Evolutionary conservation across 2,329 filamentous ascomycete species (phyloP).

Genomic region (Diplodia sapinea): DNA sequence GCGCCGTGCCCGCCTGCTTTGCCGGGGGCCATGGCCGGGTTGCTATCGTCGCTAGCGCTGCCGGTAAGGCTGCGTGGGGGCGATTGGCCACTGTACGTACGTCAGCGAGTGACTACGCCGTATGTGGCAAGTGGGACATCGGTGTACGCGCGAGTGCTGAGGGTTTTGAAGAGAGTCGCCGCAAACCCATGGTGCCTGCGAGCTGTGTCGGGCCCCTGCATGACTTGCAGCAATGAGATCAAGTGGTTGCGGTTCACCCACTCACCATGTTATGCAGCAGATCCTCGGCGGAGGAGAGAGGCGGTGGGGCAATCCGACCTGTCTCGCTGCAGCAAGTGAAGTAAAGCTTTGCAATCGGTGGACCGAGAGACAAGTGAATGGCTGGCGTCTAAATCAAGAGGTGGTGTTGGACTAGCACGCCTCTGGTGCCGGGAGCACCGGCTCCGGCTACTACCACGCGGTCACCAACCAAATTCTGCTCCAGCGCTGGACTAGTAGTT

Average conservation of each 20-base stretch:
- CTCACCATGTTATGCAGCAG: not conserved
- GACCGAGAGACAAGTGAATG: not conserved
- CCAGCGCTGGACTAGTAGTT: too few species aligned
- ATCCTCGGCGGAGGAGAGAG: not conserved
- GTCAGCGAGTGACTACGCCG: not conserved
- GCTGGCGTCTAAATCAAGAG: not conserved
- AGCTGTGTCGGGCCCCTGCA: not conserved
- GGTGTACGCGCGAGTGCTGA: not conserved
- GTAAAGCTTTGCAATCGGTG: not conserved
- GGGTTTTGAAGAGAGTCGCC: not conserved
- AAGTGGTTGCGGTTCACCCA: not conserved
- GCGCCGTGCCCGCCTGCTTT: not conserved
- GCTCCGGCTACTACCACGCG: too few species aligned
- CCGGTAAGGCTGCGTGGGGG: not conserved
- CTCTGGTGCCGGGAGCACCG: too few species aligned
- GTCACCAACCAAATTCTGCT: too few species aligned
- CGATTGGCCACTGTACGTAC: too few species aligned
- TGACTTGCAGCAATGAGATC: conserved; percentile 5
- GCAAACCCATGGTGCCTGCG: conserved; percentile 11
- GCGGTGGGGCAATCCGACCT: too few species aligned
- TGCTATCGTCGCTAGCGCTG: not conserved
- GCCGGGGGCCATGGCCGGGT: not conserved
- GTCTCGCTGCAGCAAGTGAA: conserved; percentile 1
- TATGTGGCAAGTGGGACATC: not conserved
- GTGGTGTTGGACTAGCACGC: not conserved